Conservation (phyloP, 116 monocot species). For the Trichopus zeylanicus region DNA sequence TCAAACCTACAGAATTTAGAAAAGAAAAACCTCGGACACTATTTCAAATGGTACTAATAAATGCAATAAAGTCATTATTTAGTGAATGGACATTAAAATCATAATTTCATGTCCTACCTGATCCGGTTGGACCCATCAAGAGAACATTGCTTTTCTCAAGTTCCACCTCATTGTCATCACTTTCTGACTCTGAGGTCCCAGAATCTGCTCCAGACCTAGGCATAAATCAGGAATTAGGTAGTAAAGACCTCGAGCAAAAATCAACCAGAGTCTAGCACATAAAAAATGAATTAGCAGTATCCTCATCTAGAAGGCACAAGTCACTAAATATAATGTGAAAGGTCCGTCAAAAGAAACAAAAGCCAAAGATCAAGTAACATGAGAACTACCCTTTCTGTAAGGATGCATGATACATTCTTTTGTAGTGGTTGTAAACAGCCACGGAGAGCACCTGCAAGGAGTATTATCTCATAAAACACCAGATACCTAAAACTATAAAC, state of each 20-base stretch:
- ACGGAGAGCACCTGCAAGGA: slow-evolving; percentile 84
- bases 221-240: background rate
- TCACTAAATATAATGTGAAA: background rate
- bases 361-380: background rate
- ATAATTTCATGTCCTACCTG: slow-evolving; percentile 42
- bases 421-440: slow-evolving; percentile 98
- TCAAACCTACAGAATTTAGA: slow-evolving; percentile 12
- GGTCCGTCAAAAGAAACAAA: background rate
- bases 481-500: no score
- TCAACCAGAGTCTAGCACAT: background rate
- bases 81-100: background rate
- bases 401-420: slow-evolving; percentile 83
- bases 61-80: no score
- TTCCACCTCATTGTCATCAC: slow-evolving; percentile 71
- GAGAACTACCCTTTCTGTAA: slow-evolving; percentile 54
- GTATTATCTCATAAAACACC: no score
- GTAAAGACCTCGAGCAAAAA: background rate
- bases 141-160: slow-evolving; percentile 97
- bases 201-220: slow-evolving; percentile 41
- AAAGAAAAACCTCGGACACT: background rate
- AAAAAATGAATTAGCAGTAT: no score
- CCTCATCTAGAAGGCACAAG: no score
- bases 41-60: no score
- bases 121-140: slow-evolving; percentile 95
- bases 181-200: slow-evolving; percentile 28